phyloP scores from a whole-genome alignment of 75 land plant species.

The Selaginella tamariscina region DNA sequence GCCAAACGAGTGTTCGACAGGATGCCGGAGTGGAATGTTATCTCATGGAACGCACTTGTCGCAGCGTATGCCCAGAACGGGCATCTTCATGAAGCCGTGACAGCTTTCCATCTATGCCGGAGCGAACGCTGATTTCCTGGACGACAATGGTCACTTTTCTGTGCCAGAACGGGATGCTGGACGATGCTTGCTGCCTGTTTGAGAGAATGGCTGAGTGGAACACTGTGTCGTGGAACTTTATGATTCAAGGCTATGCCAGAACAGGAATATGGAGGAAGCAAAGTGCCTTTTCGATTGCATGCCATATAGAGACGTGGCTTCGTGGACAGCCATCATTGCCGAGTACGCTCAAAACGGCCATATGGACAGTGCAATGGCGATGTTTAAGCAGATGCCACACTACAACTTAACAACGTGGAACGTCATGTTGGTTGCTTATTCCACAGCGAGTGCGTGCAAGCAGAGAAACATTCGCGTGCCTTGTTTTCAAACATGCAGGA shows the following conservation, averaged over 20 bases:
- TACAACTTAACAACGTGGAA: constrained; percentile 51
- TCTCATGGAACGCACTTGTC: background rate
- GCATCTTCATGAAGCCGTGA: background rate
- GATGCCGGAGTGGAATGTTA: background rate
- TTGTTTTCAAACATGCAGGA: background rate
- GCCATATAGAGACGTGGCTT: constrained; percentile 26
- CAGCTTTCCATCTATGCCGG: background rate
- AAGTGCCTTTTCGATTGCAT: constrained; percentile 38
- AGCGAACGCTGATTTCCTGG: background rate
- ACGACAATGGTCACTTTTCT: background rate
- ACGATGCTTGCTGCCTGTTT: background rate
- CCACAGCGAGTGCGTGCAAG: background rate
- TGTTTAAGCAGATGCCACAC: constrained; percentile 34
- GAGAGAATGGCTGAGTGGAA: background rate
- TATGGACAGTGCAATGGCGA: constrained; percentile 26
- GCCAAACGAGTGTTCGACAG: background rate
- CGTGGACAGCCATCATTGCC: constrained; percentile 50
- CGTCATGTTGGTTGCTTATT: constrained; percentile 26
- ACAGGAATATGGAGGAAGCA: constrained; percentile 17
- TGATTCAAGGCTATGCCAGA: background rate
- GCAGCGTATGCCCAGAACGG: background rate
- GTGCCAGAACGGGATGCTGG: background rate
- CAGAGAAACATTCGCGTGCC: background rate
- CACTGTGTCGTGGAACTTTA: background rate
- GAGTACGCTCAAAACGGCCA: constrained; percentile 34